Conservation (phyloP, 2,329 filamentous ascomycete genomes). For the Fusarium scirpi region DNA sequence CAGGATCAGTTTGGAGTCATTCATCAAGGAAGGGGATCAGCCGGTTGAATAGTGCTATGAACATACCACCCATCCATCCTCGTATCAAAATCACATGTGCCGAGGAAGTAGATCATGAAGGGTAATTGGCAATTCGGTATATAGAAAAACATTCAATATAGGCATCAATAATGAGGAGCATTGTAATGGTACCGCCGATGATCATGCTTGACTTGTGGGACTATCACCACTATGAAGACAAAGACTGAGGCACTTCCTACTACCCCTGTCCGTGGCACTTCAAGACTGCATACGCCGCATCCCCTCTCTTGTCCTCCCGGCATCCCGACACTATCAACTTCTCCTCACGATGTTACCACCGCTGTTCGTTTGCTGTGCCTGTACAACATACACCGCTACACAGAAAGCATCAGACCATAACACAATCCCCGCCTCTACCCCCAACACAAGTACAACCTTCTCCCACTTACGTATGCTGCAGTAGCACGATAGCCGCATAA, state of each 20-base stretch:
- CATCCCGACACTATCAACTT: slow-evolving; percentile 17
- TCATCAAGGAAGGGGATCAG: slow-evolving; percentile 52
- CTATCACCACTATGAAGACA: not conserved
- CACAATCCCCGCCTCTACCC: slow-evolving; percentile 20
- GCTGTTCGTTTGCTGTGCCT: slow-evolving; percentile 1
- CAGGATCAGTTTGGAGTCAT: slow-evolving; percentile 52
- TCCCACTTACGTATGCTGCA: not conserved
- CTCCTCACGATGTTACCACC: slow-evolving; percentile 22
- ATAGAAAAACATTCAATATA: slow-evolving; percentile 15
- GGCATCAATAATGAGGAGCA: slow-evolving; percentile 3
- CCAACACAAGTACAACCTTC: slow-evolving; percentile 5
- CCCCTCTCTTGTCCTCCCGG: slow-evolving; percentile 21
- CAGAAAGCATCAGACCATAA: slow-evolving; percentile 24
- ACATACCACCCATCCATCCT: not conserved
- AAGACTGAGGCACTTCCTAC: not conserved
- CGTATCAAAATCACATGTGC: slow-evolving; percentile 21
- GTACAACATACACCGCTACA: slow-evolving; percentile 27
- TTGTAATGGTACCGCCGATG: not conserved
- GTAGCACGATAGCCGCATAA: slow-evolving; percentile 1
- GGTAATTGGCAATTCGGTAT: slow-evolving; percentile 1
- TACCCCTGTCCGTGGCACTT: not conserved
- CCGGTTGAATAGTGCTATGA: slow-evolving; percentile 21
- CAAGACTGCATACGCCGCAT: slow-evolving; percentile 10
- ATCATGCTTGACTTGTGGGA: slow-evolving; percentile 4
- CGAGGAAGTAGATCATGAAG: not conserved